Base-by-base conservation (phyloP, 495 filamentous ascomycete genomes). In the Immersiella caudata region DNA sequence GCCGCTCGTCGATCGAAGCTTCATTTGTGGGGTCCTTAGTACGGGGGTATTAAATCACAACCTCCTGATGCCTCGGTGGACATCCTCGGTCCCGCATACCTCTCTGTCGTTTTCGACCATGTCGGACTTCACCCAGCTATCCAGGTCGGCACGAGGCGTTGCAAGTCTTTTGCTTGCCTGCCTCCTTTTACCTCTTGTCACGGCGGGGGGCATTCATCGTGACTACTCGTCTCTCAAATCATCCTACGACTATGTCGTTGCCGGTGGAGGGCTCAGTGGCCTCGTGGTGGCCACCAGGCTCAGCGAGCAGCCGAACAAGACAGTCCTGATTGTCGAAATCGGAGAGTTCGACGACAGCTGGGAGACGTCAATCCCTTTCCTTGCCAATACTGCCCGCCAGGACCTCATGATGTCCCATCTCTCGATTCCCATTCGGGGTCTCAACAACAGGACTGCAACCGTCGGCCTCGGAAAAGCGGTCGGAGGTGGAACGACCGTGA, bases 221-320 rank as follows among this genome's bases (percentile, higher is more conserved):
- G 35, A 64, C 35, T 25, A 62, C 22, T n/a, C 21, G 16, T n/a
- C 60, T 0, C 27, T 68, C 29, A 26, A 29, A 51, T 7, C 58
- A 40, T 59, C 66, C 1, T 73, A 74, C 70, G 85, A 87, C 70
- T 79, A 75, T 62, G 71, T 86, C 24, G 82, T 89, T 66, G 79
- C 86, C 46, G 86, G 86, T 24, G 83, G 78, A 11, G 86, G 86
- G 1, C 82, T 82, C 21, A 79, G 82, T 7, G 86, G 85, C n/a
- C 78, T 89, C 9, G 73, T 82, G 2, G 74, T 79, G 6, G 85
- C 82, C 6, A 67, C 74, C 20, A 73, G 74, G 16, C 74, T 89
- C 9, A 66, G 65, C 8, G 72, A 76, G 52, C 65, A 71, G 56
- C 60, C 65, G 1, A 66, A 70, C 16, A 55, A 68, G 52, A 74